Conservation (phyloP, 257 asterid genomes). For the Ehretia macrophylla region DNA sequence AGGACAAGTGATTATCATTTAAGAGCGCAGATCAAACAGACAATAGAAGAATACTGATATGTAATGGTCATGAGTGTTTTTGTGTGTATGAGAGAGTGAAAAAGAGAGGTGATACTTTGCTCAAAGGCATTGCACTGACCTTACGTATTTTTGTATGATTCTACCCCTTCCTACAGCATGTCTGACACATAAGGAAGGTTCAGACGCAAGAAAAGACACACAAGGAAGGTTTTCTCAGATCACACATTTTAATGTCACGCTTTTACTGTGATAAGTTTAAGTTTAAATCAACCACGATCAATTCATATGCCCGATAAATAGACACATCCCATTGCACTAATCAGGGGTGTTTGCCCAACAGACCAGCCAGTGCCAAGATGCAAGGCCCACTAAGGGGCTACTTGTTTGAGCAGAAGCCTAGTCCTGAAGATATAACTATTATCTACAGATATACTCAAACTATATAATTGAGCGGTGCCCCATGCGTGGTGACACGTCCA, state of each 20-base stretch:
- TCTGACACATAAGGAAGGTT: neutral
- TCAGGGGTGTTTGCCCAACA: too few relatives aligned
- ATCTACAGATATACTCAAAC: neutral
- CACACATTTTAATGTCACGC: neutral
- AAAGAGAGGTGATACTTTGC: neutral
- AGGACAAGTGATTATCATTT: neutral
- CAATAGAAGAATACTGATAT: neutral
- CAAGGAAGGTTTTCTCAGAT: neutral
- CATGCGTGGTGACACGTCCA: neutral
- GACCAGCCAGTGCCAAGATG: too few relatives aligned
- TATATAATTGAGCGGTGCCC: neutral
- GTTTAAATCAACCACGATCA: too few relatives aligned
- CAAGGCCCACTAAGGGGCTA: too few relatives aligned
- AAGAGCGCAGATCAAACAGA: neutral
- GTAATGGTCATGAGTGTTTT: neutral
- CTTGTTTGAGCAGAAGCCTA: too few relatives aligned
- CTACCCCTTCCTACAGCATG: neutral
- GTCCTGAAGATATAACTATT: too few relatives aligned
- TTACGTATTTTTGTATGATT: neutral
- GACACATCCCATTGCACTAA: too few relatives aligned
- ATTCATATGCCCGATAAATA: too few relatives aligned
- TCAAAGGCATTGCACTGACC: neutral
- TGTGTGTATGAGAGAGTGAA: neutral
- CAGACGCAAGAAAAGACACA: neutral
- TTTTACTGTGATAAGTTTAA: too few relatives aligned